Evolutionary conservation across 805 yeast species (phyloP).

Genomic region (Candida loeiensis): DNA sequence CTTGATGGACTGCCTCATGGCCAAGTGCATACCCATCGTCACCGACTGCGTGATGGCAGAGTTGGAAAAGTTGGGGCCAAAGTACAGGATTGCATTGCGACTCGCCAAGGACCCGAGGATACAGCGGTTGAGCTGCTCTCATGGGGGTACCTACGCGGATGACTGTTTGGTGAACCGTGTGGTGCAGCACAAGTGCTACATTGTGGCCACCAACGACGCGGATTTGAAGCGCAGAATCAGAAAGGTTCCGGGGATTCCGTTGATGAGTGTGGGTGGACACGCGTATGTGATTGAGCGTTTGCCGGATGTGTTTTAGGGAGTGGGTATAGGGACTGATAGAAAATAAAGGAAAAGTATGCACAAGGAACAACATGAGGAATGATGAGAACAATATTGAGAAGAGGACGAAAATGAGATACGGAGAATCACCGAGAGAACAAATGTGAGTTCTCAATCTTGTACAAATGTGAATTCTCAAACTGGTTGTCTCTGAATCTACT

Average conservation of each 20-base stretch:
- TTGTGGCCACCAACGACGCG: slow-evolving; percentile 97
- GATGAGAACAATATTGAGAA: too few relatives aligned
- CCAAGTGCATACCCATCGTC: slow-evolving; percentile 91
- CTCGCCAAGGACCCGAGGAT: slow-evolving; percentile 94
- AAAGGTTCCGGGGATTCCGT: slow-evolving; percentile 95
- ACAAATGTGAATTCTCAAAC: too few relatives aligned
- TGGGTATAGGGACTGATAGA: too few relatives aligned
- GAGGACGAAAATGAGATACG: too few relatives aligned
- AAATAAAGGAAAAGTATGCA: too few relatives aligned
- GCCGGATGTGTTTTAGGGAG: slow-evolving; percentile 76
- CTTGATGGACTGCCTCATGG: slow-evolving; percentile 92
- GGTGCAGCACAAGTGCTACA: slow-evolving; percentile 92
- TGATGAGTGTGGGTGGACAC: slow-evolving; percentile 94
- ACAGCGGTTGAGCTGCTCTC: slow-evolving; percentile 80
- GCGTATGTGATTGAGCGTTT: slow-evolving; percentile 89
- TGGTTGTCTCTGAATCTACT: too few relatives aligned
- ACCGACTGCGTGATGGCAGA: slow-evolving; percentile 99
- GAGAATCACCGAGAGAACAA: too few relatives aligned
- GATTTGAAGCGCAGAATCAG: slow-evolving; percentile 90
- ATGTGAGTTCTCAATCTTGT: too few relatives aligned
- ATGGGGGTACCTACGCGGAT: slow-evolving; percentile 97
- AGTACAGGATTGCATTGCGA: slow-evolving; percentile 86
- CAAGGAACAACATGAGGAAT: too few relatives aligned
- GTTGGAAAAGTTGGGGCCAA: slow-evolving; percentile 92
- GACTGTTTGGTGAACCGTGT: slow-evolving; percentile 93